Percentiles rank a stretch among this genome's conserved stretches.
These are phyloP conservation scores for Truncatella angustata DNA, from an alignment of 2,329 filamentous ascomycete genomes.

Conservation along the genomic window DNA sequence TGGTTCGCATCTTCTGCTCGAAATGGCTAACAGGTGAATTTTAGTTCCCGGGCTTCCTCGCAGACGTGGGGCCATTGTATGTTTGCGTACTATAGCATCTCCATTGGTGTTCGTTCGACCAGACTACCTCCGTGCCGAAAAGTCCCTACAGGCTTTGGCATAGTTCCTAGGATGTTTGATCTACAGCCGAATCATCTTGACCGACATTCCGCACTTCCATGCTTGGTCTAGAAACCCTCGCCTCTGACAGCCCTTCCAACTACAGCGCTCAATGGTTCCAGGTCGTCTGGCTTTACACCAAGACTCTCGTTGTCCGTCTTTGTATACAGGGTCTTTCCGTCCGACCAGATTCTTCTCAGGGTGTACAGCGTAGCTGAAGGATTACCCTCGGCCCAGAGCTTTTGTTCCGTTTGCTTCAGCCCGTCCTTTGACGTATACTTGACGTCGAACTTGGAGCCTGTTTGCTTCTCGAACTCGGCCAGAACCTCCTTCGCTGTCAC, in stretches of 20 bases:
- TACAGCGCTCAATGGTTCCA: slow-evolving; percentile 51
- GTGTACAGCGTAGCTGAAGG: slow-evolving; percentile 56
- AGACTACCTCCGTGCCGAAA: too few species aligned
- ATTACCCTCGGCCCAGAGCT: slow-evolving; percentile 53
- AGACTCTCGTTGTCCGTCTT: slow-evolving; percentile 64
- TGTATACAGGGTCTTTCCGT: slow-evolving; percentile 69
- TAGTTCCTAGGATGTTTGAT: too few species aligned
- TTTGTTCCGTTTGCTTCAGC: slow-evolving; percentile 55
- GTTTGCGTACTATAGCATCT: too few species aligned
- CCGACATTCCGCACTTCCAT: too few species aligned
- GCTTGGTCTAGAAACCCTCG: slow-evolving; percentile 7
- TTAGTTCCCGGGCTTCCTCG: too few species aligned
- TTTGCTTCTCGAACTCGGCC: slow-evolving; percentile 67
- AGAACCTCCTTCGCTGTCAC: slow-evolving; percentile 61
- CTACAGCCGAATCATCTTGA: too few species aligned
- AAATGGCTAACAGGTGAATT: too few species aligned
- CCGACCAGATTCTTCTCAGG: slow-evolving; percentile 68
- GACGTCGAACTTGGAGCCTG: slow-evolving; percentile 54
- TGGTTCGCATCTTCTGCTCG: too few species aligned
- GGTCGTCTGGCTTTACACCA: slow-evolving; percentile 43
- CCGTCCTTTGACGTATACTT: slow-evolving; percentile 50
- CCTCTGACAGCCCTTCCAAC: slow-evolving; percentile 32
- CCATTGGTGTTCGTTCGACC: too few species aligned
- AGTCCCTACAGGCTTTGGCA: too few species aligned
- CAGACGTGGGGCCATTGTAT: too few species aligned